phyloP scores from a whole-genome alignment of 148 eudicot genomes.

The Tetragonia tetragonoides region DNA sequence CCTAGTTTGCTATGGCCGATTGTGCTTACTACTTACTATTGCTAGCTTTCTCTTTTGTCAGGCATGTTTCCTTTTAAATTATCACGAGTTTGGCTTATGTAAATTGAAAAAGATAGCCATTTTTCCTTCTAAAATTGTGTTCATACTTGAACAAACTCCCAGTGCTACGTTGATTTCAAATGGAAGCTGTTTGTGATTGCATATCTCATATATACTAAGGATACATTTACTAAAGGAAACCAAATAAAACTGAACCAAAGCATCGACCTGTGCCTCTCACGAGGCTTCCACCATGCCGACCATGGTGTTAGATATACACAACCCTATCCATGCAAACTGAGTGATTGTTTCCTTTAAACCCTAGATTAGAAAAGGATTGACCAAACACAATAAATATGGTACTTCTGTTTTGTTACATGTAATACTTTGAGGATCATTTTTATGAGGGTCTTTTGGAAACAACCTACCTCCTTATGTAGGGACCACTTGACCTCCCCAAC shows the following conservation, averaged over 20 bases:
- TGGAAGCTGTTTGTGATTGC: not conserved
- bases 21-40: not conserved
- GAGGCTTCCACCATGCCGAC: not conserved
- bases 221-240: not conserved
- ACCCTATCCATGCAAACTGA: not conserved
- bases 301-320: not conserved
- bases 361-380: not conserved
- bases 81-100: not conserved
- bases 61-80: not conserved
- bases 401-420: not conserved
- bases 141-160: not conserved
- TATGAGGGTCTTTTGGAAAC: constrained; percentile 1
- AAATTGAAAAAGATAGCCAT: not conserved
- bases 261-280: not conserved
- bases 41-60: not conserved
- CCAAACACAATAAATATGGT: not conserved
- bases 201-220: not conserved
- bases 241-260: not conserved
- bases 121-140: not conserved
- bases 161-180: not conserved
- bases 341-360: not conserved
- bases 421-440: not conserved
- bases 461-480: not conserved
- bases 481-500: not conserved
- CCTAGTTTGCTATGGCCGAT: not conserved